These are phyloP conservation scores for Trichoderma koningiopsis DNA, from an alignment of 2,329 filamentous ascomycete genomes.

Conservation along the genomic window DNA sequence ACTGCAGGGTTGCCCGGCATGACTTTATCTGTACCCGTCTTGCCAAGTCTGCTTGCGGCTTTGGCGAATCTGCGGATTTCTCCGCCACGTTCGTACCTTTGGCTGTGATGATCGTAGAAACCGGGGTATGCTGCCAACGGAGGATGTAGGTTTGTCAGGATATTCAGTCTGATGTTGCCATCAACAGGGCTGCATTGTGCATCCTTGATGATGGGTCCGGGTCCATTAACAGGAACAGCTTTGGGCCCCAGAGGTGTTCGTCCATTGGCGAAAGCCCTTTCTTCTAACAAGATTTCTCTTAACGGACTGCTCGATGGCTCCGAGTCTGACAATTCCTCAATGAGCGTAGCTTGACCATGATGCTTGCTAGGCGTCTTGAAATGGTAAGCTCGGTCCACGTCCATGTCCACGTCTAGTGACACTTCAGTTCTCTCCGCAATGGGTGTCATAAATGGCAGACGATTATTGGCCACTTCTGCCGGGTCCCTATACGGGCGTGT, in stretches of 20 bases:
- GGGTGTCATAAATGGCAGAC: slow-evolving; percentile 96
- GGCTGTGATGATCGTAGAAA: slow-evolving; percentile 72
- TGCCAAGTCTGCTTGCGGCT: slow-evolving; percentile 58
- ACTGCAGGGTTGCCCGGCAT: slow-evolving; percentile 61
- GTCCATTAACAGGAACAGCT: slow-evolving; percentile 57
- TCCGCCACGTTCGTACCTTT: slow-evolving; percentile 64
- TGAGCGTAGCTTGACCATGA: slow-evolving; percentile 32
- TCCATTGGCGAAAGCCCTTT: slow-evolving; percentile 50
- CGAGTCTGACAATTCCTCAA: slow-evolving; percentile 41
- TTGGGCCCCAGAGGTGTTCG: slow-evolving; percentile 54
- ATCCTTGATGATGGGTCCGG: slow-evolving; percentile 79
- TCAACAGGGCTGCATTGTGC: slow-evolving; percentile 87
- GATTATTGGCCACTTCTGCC: slow-evolving; percentile 79
- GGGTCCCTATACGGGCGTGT: slow-evolving; percentile 80
- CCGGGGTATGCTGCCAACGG: slow-evolving; percentile 74
- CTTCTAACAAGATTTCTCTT: slow-evolving; percentile 61
- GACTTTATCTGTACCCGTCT: slow-evolving; percentile 62
- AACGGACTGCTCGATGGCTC: slow-evolving; percentile 71
- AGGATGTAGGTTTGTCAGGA: slow-evolving; percentile 73
- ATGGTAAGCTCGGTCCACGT: slow-evolving; percentile 61
- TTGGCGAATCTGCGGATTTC: slow-evolving; percentile 86
- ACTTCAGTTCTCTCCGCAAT: slow-evolving; percentile 95
- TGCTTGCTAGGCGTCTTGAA: slow-evolving; percentile 78
- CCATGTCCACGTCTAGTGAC: slow-evolving; percentile 70
- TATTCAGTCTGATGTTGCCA: slow-evolving; percentile 70